Percentiles rank a stretch among this genome's conserved stretches.
Evolutionary conservation across 2,329 filamentous ascomycete genomes (phyloP).

Genomic region (Colletotrichum liriopes): DNA sequence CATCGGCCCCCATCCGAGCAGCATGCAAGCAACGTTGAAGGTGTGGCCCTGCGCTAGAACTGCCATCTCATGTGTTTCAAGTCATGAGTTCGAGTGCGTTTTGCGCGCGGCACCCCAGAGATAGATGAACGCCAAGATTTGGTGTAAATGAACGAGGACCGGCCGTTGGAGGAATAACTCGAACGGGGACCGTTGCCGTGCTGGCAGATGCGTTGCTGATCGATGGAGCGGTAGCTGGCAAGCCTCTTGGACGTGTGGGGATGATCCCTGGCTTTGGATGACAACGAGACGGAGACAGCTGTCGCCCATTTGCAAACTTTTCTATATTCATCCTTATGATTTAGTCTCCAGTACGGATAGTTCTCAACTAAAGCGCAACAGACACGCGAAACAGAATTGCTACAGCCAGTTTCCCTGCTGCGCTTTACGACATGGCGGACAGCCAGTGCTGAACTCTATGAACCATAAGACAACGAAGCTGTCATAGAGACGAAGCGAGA

Average conservation of each 20-base stretch:
- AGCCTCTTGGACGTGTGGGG: not conserved
- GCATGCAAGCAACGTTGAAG: slow-evolving; percentile 5
- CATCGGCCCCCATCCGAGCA: slow-evolving; percentile 20
- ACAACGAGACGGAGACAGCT: slow-evolving; percentile 1
- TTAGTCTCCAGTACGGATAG: not conserved
- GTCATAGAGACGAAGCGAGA: not conserved
- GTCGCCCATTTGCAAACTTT: not conserved
- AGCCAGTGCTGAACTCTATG: not conserved
- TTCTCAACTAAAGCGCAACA: not conserved
- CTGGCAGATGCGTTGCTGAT: slow-evolving; percentile 21
- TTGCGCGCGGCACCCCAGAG: slow-evolving; percentile 26
- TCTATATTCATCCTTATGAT: not conserved
- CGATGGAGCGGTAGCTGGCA: slow-evolving; percentile 5
- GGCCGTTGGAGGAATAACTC: slow-evolving; percentile 41
- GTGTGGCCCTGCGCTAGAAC: slow-evolving; percentile 1
- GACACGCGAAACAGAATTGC: not conserved
- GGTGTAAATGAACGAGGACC: slow-evolving; percentile 11
- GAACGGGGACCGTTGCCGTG: slow-evolving; percentile 7
- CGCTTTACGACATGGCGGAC: not conserved
- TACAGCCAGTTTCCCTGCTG: not conserved
- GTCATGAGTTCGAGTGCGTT: not conserved
- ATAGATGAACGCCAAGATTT: slow-evolving; percentile 32
- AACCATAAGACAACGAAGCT: not conserved
- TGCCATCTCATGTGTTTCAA: slow-evolving; percentile 22
- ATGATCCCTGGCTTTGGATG: not conserved